Evolutionary conservation across 495 filamentous ascomycete genomes (phyloP), one percentile per base, ranked within the genome.

Genomic region (Penicillium diatomitis): DNA sequence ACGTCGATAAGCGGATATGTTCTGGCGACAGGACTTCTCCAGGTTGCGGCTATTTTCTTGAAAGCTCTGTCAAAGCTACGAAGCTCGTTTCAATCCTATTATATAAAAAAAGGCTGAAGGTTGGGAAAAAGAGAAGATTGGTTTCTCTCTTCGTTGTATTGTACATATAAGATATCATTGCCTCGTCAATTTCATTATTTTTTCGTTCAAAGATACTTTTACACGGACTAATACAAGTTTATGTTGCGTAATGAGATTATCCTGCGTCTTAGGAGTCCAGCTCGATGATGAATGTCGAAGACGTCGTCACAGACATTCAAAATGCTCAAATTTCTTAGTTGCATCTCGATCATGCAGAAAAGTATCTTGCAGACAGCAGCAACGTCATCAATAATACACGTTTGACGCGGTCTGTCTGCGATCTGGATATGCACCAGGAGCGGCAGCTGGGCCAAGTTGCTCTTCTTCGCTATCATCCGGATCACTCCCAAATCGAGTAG

Each of bases 341-440:
- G 2, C 20, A 20, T 20, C 20, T 20, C 20, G 20, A 20, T 20
- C 20, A 20, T 20, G 20, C 20, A 20, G 2, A 20, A 20, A 20
- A 20, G 0, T 20, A 20, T 20, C 20, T 2, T 20, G 20, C 20
- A 20, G 20, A 20, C 20, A 20, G 20, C 20, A 20, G 20, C 20
- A 20, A 59, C 81, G 68, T 44, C 8, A 43, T 60, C 50, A 69
- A 53, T 73, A 78, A 51, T 78, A 77, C 46, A 61, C 62, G 51
- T 58, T 73, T 7, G 57, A 61, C 8, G 55, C 54, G 9, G 60
- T 61, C 31, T 68, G 61, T 4, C 55, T 63, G 28, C 69, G 58
- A 32, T 68, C 65, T 0, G 69, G 71, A 41, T 68, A 66, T 38
- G 50, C 53, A 4, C 83, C 82, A 0, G 65, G 64, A 8, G 44